Evolutionary conservation across 768 basidiomycete species (phyloP), one percentile per base, ranked within the genome.

Genomic region (Collybia sordida): DNA sequence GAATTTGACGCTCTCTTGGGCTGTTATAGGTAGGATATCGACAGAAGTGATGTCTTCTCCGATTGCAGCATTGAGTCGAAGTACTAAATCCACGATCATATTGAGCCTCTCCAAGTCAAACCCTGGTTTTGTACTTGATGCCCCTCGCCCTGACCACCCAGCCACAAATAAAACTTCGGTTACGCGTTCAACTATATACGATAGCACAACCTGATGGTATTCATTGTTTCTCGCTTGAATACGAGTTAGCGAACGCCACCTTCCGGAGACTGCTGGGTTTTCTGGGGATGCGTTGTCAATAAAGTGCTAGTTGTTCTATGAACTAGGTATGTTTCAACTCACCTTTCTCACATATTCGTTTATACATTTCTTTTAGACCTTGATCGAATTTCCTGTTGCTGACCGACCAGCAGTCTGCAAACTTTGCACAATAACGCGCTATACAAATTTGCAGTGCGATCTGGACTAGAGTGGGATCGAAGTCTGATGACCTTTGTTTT

Each of bases 391-490:
- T 40, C 52, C 50, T 53, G 35, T 42, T 42, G 3, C 49, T 51
- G 43, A 45, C 48, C 5, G 8, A n/a, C 59, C 59, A 60, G 14
- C 52, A 53, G 6, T 53, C 50, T 17, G 49, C 19, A 5, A 58
- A 45, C 18, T 47, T 43, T 18, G 41, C 47, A 36, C 57, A 53
- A 6, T 46, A 48, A n/a, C 52, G 40, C 0, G 41, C 38, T 24
- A 56, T 42, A 14, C 34, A 52, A 22, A 58, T 42, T 45, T 60
- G 59, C 18, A 58, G 21, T 14, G 57, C 51, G 42, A 60, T 42
- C n/a, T 60, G 59, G 12, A 60, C 45, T 7, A 45, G 44, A 47
- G 53, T 56, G 1, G 53, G 56, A 44, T 59, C 56, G n/a, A 55
- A 31, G 15, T 50, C 49, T 7, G 28, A 24, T 37, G n/a, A 17